Conservation (phyloP, 176 grass and related monocot genomes). For the Aegilops speltoides region DNA sequence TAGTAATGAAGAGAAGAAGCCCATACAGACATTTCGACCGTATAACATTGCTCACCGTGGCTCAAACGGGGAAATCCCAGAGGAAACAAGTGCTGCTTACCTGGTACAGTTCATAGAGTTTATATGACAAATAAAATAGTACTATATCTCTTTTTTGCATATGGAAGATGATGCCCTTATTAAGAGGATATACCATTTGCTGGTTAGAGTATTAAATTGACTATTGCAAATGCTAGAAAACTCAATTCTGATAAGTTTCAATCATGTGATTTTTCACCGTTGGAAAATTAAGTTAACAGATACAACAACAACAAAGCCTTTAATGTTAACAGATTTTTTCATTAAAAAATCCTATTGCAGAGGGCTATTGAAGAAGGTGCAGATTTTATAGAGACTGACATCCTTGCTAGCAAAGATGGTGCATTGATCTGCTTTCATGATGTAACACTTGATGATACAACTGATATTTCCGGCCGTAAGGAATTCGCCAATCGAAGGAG, state of each 20-base stretch:
- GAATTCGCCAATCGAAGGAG: constrained; percentile 80
- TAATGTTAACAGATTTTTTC: neutral
- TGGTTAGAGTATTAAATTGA: neutral
- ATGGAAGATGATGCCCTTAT: neutral
- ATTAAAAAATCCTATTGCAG: constrained; percentile 37
- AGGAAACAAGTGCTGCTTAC: constrained; percentile 89
- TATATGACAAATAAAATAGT: neutral
- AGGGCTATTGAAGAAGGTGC: constrained; percentile 93
- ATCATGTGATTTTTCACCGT: neutral
- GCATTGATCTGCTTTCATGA: constrained; percentile 94
- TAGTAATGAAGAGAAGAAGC: constrained; percentile 41
- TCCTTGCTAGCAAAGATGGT: constrained; percentile 89
- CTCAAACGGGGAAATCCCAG: constrained; percentile 96
- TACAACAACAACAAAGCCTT: neutral
- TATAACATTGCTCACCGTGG: constrained; percentile 98
- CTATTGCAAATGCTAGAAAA: neutral
- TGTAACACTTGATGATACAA: constrained; percentile 82
- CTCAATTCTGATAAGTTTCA: constrained; percentile 11
- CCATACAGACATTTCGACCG: constrained; percentile 77
- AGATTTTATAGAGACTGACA: constrained; percentile 97
- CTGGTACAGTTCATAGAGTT: constrained; percentile 49
- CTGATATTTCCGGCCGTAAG: constrained; percentile 56
- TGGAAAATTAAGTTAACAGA: neutral
- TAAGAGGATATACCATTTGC: neutral
- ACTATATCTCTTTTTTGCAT: neutral